Evolutionary conservation across 352 stramenopile species (phyloP).

Genomic region (Thalassiosira hispida): DNA sequence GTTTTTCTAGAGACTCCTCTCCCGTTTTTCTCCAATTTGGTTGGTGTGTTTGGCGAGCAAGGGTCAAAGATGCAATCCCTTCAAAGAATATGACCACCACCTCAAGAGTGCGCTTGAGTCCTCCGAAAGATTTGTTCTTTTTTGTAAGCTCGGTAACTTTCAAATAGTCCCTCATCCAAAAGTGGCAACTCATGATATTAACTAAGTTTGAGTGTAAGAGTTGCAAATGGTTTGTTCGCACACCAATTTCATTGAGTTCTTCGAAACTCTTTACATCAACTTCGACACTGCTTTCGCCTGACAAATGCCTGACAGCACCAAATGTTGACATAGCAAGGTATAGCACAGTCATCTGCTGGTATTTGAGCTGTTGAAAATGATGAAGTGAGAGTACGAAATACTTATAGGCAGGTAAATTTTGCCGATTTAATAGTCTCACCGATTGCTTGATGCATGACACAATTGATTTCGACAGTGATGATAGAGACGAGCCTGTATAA

Average conservation of each 20-base stretch:
- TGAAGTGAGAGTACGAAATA: not conserved
- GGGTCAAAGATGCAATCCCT: not conserved
- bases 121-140: not conserved
- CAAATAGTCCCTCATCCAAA: not conserved
- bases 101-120: not conserved
- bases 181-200: not conserved
- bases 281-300: not conserved
- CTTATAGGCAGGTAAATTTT: not conserved
- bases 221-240: not conserved
- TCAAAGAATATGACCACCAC: not conserved
- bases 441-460: slow-evolving; percentile 12
- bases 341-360: slow-evolving; percentile 6
- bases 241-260: slow-evolving; percentile 10
- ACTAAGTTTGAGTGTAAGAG: not conserved
- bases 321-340: slow-evolving; percentile 21
- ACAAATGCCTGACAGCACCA: not conserved
- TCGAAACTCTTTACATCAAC: slow-evolving; percentile 1
- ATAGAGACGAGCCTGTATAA: too few relatives aligned
- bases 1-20: slow-evolving; percentile 2
- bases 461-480: not conserved
- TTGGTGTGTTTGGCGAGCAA: slow-evolving; percentile 6
- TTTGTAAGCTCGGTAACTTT: not conserved
- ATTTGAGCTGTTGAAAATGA: slow-evolving; percentile 8
- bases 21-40: not conserved
- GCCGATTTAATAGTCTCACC: too few relatives aligned